A percentile compares a stretch with the other conserved stretches of the same genome.
phyloP scores from a whole-genome alignment of 2,329 filamentous ascomycete genomes.

The Drechslera avenae region DNA sequence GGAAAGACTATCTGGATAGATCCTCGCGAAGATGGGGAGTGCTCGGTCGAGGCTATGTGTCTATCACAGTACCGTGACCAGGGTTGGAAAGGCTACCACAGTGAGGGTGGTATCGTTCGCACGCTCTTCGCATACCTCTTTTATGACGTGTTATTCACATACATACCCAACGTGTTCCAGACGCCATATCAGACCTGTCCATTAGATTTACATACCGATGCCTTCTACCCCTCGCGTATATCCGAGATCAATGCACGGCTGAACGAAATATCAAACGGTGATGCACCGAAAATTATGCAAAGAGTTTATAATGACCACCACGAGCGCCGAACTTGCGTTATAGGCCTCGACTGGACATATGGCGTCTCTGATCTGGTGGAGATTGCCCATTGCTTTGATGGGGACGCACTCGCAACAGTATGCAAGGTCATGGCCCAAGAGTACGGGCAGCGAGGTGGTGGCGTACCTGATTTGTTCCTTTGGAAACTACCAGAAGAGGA shows the following conservation, averaged over 20 bases:
- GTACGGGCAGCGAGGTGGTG: constrained; percentile 82
- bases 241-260: constrained; percentile 88
- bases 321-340: constrained; percentile 78
- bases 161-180: constrained; percentile 96
- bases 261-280: constrained; percentile 85
- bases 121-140: constrained; percentile 86
- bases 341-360: constrained; percentile 91
- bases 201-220: constrained; percentile 88
- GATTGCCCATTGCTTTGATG: constrained; percentile 76
- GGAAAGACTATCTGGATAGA: constrained; percentile 90
- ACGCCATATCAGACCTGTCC: constrained; percentile 94
- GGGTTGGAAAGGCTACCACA: constrained; percentile 94
- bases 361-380: constrained; percentile 77
- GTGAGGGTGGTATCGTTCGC: constrained; percentile 88
- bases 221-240: constrained; percentile 83
- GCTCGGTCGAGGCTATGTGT: constrained; percentile 93
- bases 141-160: constrained; percentile 89
- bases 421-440: constrained; percentile 97
- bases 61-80: constrained; percentile 79
- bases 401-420: constrained; percentile 78
- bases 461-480: constrained; percentile 89
- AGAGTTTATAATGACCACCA: constrained; percentile 71
- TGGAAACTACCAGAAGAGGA: constrained; percentile 63
- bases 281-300: constrained; percentile 68
- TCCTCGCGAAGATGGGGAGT: constrained; percentile 72